Base-by-base conservation (phyloP, 2,329 filamentous ascomycete genomes). In the Pseudogymnoascus sp. region DNA sequence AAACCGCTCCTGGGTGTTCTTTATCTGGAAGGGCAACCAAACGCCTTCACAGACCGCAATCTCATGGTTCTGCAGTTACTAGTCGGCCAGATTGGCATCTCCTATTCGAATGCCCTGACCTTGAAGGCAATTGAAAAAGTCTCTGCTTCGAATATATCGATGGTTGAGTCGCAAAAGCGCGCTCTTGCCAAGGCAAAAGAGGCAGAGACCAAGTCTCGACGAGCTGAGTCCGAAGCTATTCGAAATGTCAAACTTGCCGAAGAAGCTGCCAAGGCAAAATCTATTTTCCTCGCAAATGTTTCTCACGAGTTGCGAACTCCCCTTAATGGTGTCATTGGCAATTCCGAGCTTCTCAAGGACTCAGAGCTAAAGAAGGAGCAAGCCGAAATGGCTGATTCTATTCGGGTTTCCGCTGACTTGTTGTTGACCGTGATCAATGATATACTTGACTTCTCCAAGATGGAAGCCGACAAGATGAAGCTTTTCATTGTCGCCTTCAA, bases 371-470 rank as follows among this genome's bases (percentile, higher is more conserved):
- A 88, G 64, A 81, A 79, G 61, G 89, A 95, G 63, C 89, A 95
- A 71, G 79, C 85, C 30, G 90, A 95, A 65, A 94, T 91, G 78
- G 88, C 89, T 3, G 90, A 95, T 69, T 92, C 90, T 13, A 94
- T 95, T 59, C 84, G 90, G 57, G 81, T 92, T 30, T 95, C 89
- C 56, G 90, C 90, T 0, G 91, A 96, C 69, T 84, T 94, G 13
- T 75, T 96, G 12, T 77, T 96, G 23, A 94, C 91, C 0, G 90
- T 96, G 55, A 96, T 96, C 74, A 96, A 96, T 69, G 92, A 97
- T 69, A 96, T 96, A 59, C 78, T 96, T 3, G 92, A 97, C 73
- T 95, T 96, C 70, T 96, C 91, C 26, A 95, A 95, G 72, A 90
- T 94, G 76, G 90, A 95, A 71, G 90, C 88, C 2, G 89, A 92